phyloP scores from a whole-genome alignment of 1,139 yeast species.

The Saccharomycopsis phalli region DNA sequence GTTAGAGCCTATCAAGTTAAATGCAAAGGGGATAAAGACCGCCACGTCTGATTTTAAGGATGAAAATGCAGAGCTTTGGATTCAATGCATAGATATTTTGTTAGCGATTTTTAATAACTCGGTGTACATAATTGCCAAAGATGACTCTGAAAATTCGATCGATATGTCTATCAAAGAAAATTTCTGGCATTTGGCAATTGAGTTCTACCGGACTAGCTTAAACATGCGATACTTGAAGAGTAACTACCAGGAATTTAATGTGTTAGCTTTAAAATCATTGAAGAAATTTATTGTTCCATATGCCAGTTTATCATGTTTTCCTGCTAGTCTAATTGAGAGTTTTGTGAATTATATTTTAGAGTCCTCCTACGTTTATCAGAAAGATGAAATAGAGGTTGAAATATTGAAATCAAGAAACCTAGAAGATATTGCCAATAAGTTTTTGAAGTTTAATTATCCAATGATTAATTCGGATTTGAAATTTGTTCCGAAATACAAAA shows the following conservation, averaged over 20 bases:
- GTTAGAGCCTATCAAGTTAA: slow-evolving; percentile 33
- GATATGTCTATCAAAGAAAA: slow-evolving; percentile 26
- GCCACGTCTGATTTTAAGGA: too few species aligned
- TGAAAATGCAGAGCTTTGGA: slow-evolving; percentile 33
- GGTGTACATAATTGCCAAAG: slow-evolving; percentile 27
- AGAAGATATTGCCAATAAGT: slow-evolving; percentile 24
- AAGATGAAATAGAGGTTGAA: slow-evolving; percentile 37
- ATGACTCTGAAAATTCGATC: slow-evolving; percentile 24
- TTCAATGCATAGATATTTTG: slow-evolving; percentile 30
- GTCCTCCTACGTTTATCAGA: slow-evolving; percentile 43
- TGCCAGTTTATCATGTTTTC: slow-evolving; percentile 25
- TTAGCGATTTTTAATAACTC: slow-evolving; percentile 27
- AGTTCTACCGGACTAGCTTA: slow-evolving; percentile 37
- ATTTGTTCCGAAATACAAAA: slow-evolving; percentile 30
- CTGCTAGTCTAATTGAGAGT: slow-evolving; percentile 30
- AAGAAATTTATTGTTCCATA: slow-evolving; percentile 37
- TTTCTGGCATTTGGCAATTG: slow-evolving; percentile 40
- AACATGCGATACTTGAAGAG: slow-evolving; percentile 25
- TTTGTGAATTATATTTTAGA: slow-evolving; percentile 39
- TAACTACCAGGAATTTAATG: slow-evolving; percentile 41
- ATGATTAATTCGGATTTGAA: slow-evolving; percentile 35
- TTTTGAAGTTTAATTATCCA: slow-evolving; percentile 35
- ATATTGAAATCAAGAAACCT: slow-evolving; percentile 24
- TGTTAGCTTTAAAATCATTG: slow-evolving; percentile 37
- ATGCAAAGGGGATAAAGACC: slow-evolving; percentile 30